Percentiles rank a stretch among this genome's conserved stretches.
phyloP scores from a whole-genome alignment of 345 rosid species.

The Eucalyptus decipiens region DNA sequence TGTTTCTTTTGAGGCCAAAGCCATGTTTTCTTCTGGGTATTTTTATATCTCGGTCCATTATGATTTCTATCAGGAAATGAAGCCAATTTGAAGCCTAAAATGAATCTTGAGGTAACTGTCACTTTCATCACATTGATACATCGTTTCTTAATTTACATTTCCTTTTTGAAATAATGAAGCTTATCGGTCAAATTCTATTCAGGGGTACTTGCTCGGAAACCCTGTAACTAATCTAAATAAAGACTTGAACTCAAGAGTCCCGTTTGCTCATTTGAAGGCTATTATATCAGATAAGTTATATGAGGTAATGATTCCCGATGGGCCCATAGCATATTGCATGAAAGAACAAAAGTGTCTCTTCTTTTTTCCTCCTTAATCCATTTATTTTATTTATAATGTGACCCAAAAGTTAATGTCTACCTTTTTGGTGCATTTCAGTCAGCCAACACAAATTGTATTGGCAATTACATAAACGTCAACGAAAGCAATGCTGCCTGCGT shows the following conservation, averaged over 20 bases:
- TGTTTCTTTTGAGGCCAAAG: background rate
- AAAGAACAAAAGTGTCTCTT: too few species aligned
- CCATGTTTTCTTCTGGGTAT: background rate
- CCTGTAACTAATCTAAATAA: slow-evolving; percentile 1
- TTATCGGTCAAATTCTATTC: background rate
- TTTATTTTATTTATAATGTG: background rate
- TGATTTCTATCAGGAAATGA: background rate
- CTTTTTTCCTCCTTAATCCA: background rate
- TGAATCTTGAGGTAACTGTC: background rate
- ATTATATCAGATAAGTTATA: slow-evolving; percentile 6
- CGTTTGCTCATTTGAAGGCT: background rate
- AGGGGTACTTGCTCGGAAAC: slow-evolving; percentile 23
- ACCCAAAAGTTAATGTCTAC: background rate
- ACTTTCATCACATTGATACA: background rate
- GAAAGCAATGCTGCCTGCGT: background rate
- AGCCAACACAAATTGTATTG: background rate
- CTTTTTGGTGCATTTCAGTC: background rate
- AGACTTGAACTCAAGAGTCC: slow-evolving; percentile 6
- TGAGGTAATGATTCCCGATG: background rate
- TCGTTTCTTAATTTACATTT: background rate
- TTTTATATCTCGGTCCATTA: background rate
- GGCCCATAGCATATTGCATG: too few species aligned
- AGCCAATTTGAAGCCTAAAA: background rate
- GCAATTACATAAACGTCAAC: background rate
- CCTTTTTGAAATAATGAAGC: background rate